Base-by-base conservation (phyloP, 2,329 filamentous ascomycete genomes). In the Chaetoscypha palmicola region DNA sequence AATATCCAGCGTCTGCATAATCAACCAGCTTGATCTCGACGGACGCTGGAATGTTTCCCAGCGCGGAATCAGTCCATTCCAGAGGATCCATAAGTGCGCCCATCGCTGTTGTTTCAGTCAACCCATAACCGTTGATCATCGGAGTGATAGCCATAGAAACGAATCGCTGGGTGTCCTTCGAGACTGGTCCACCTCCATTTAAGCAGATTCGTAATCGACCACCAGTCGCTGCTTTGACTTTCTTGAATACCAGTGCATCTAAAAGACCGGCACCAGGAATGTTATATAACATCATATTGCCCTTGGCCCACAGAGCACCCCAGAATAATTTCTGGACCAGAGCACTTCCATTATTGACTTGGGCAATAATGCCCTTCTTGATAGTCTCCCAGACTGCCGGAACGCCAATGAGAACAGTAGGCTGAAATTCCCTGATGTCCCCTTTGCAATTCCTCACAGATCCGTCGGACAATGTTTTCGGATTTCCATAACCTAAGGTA, bases 371-470 rank as follows among this genome's bases (percentile, higher is more conserved):
- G 43, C 92, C 92, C 73, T 98, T 98, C 72, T 89, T 91, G 58
- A 98, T 84, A 1, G 87, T 90, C 68, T 98, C 92, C 90, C 91
- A 98, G 23, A 98, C 84, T 46, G 94, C 90, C 1, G 92, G 92
- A 2, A 98, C 92, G 64, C 92, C 92, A 30, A 96, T 85, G 62
- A 98, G 77, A 61, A 96, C 77, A 2, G 89, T 94, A 1, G 92
- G 92, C 56, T 77, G 77, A 62, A 97, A 84, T 61, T 96, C 90
- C 48, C 86, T 84, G 68, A 98, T 95, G 58, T 98, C 92, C 56
- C 92, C 91, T 55, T 82, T 79, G 70, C 86, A 96, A 66, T 97
- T 92, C 54, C 83, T 81, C 66, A 94, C 84, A 16, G 86, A 94
- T 3, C 71, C 67, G 62, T 97, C 91, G 5, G 90, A 86, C 43